phyloP scores from a whole-genome alignment of 805 yeast genomes.

The Phaffomyces opuntiae region DNA sequence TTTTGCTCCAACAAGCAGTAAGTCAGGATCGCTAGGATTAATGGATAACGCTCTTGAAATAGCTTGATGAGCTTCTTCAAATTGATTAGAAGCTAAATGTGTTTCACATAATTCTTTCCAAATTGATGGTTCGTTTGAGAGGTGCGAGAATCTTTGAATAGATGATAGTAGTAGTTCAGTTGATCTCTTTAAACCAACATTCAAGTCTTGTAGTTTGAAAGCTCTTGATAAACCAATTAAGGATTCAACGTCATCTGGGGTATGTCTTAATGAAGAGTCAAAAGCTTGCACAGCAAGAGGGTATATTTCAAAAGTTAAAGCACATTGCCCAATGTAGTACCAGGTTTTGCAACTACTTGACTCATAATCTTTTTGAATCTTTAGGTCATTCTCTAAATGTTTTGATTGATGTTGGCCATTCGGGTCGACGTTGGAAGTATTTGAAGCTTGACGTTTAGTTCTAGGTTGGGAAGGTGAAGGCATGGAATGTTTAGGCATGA shows the following conservation, averaged over 20 bases:
- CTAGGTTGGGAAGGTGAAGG: conserved; percentile 12
- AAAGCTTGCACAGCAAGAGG: conserved; percentile 16
- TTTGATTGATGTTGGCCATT: neutral
- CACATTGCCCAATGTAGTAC: conserved; percentile 20
- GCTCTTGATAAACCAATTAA: conserved; percentile 13
- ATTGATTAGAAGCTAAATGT: conserved; percentile 38
- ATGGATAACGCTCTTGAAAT: conserved; percentile 36
- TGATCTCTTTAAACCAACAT: conserved; percentile 12
- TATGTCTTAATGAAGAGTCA: conserved; percentile 18
- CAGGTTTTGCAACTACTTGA: conserved; percentile 16
- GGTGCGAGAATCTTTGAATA: conserved; percentile 25
- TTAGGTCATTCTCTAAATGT: conserved; percentile 1
- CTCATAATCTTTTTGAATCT: conserved; percentile 7
- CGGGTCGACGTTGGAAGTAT: neutral
- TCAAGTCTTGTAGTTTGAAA: conserved; percentile 11
- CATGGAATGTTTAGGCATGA: conserved; percentile 17
- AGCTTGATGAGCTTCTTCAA: conserved; percentile 46
- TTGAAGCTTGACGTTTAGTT: conserved; percentile 12
- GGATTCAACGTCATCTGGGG: conserved; percentile 19
- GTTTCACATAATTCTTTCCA: conserved; percentile 48
- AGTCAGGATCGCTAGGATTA: conserved; percentile 34
- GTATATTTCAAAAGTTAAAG: conserved; percentile 14
- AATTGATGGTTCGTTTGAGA: conserved; percentile 32
- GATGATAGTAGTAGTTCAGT: conserved; percentile 16
- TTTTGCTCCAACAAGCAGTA: conserved; percentile 45